Evolutionary conservation across 371 early-diverging fungal genomes (phyloP).

Genomic region (Blastocladiella emersonii): DNA sequence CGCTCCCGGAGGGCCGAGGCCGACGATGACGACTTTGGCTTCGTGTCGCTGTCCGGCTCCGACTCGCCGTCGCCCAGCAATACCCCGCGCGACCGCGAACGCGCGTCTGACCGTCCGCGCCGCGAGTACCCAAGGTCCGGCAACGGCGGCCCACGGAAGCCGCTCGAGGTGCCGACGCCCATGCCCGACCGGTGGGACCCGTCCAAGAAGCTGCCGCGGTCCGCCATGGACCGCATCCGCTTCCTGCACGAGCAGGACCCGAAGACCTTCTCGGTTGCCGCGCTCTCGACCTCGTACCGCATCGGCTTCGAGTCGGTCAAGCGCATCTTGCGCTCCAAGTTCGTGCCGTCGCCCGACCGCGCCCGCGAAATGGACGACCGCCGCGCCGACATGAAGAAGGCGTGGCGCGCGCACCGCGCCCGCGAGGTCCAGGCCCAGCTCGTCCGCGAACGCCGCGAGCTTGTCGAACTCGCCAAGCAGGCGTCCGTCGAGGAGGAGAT

Average conservation of each 20-base stretch:
- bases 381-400: not conserved
- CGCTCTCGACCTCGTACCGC: not conserved
- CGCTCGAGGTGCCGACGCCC: not conserved
- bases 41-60: not conserved
- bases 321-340: not conserved
- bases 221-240: not conserved
- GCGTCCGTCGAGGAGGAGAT: no score
- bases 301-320: not conserved
- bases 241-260: slow-evolving; percentile 1
- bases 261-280: not conserved
- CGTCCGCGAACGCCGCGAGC: no score
- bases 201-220: not conserved
- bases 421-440: no score
- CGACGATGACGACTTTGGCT: not conserved
- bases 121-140: not conserved
- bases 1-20: no score
- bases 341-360: not conserved
- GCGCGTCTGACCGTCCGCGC: no score
- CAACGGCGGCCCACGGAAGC: not conserved
- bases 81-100: not conserved
- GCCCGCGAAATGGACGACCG: not conserved
- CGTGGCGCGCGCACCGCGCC: not conserved
- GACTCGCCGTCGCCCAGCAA: no score
- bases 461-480: no score
- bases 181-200: not conserved